Percentiles rank a stretch among this genome's conserved stretches.
These are phyloP conservation scores for Nosema muscidifuracis DNA, from an alignment of 371 early-diverging fungal genomes.

Conservation along the genomic window DNA sequence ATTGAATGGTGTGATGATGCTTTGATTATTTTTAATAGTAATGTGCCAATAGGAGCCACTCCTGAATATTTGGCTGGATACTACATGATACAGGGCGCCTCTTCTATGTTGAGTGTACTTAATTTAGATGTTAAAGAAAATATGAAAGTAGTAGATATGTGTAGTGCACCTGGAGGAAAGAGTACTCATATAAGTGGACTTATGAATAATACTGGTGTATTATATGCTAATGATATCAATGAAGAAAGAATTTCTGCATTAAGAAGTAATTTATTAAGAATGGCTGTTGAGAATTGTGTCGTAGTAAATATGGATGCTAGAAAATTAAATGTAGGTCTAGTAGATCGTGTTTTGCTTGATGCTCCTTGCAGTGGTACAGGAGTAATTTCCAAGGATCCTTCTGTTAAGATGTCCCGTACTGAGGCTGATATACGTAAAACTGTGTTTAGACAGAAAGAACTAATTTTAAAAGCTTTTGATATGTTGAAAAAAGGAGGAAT, in stretches of 20 bases:
- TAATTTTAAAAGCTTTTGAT: slow-evolving; percentile 89
- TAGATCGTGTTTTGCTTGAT: slow-evolving; percentile 91
- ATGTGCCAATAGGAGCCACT: slow-evolving; percentile 70
- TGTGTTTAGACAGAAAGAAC: slow-evolving; percentile 82
- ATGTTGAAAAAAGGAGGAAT: slow-evolving; percentile 89
- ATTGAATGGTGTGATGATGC: slow-evolving; percentile 69
- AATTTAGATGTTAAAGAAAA: slow-evolving; percentile 68
- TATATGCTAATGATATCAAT: slow-evolving; percentile 91
- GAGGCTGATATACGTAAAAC: slow-evolving; percentile 79
- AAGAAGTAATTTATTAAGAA: slow-evolving; percentile 82
- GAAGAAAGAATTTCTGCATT: slow-evolving; percentile 80
- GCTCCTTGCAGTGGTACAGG: slow-evolving; percentile 98
- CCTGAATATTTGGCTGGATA: slow-evolving; percentile 99
- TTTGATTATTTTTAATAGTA: slow-evolving; percentile 57
- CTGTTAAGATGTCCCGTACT: slow-evolving; percentile 80
- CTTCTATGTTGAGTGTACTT: slow-evolving; percentile 92
- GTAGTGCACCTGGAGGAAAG: slow-evolving; percentile 98
- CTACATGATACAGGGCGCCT: slow-evolving; percentile 94
- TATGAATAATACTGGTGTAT: slow-evolving; percentile 90
- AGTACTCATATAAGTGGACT: slow-evolving; percentile 70
- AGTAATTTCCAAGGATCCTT: slow-evolving; percentile 90
- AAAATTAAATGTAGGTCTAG: slow-evolving; percentile 81
- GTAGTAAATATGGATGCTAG: slow-evolving; percentile 93
- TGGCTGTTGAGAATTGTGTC: slow-evolving; percentile 82
- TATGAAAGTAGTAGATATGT: slow-evolving; percentile 92